Evolutionary conservation across 2,329 filamentous ascomycete species (phyloP), one percentile per base, ranked within the genome.

Genomic region (Penicillium sp.): DNA sequence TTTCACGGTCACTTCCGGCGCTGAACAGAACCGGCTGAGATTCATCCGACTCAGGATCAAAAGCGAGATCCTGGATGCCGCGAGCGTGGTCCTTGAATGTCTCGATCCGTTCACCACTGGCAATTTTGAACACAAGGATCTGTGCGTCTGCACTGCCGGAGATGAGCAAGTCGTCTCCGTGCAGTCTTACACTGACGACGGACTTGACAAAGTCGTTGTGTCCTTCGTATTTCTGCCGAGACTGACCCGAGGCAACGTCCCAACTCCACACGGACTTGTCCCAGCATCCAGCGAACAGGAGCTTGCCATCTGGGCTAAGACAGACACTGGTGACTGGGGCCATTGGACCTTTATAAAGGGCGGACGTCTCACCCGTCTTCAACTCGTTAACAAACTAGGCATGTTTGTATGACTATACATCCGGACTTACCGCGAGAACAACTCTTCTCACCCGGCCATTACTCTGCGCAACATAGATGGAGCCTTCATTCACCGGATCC

Each of bases 131-230:
- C 18, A 96, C 85, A 15, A 96, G 80, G 44, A 93, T 87, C 70
- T 89, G 87, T 64, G 86, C 85, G 72, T 93, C 89, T 7, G 88
- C 86, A 36, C 88, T 86, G 43, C 89, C 89, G 55, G 87, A 90
- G 62, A 93, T 80, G 34, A 94, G 79, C 6, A 80, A 57, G 49
- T 89, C 79, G 54, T 81, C 83, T 26, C 81, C 85, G 15, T 78
- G 76, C 5, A 95, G 65, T 23, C 74, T 81, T 12, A 82, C 78
- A 61, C 81, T 85, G 13, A 88, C 74, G 3, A 97, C 76, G 4
- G 88, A 80, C 74, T 96, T 96, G 64, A 99, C 88, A 67, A 99
- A 99, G 74, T 99, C 94, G 1, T 82, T 79, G 71, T 97, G 93
- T 4, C 90, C 91, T 52, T 81, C 81, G 61, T 86, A 91, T 58